A percentile compares a stretch with the other conserved stretches of the same genome.
Evolutionary conservation across 106 monocot genomes (phyloP).

Genomic region (Dioscorea dumetorum): DNA sequence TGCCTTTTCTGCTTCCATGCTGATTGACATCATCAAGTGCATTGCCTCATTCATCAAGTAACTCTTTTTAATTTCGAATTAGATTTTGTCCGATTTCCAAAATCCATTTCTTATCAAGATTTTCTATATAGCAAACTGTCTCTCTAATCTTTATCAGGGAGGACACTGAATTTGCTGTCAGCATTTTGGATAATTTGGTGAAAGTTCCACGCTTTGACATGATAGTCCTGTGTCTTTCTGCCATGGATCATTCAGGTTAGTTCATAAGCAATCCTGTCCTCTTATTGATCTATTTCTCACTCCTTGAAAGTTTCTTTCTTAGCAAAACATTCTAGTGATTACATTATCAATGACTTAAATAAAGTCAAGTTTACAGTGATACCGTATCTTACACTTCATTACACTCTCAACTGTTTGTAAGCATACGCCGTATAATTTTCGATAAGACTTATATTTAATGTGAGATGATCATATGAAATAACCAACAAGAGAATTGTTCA

Average conservation of each 20-base stretch:
- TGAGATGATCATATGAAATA: no score
- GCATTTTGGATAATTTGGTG: slow-evolving; percentile 67
- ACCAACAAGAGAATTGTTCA: no score
- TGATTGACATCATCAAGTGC: slow-evolving; percentile 85
- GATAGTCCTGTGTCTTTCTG: slow-evolving; percentile 81
- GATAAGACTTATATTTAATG: no score
- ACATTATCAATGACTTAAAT: no score
- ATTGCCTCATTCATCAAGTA: slow-evolving; percentile 66
- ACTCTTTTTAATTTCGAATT: not conserved
- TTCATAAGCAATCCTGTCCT: not conserved
- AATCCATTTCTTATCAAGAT: not conserved
- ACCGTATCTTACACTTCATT: no score
- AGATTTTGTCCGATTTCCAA: not conserved
- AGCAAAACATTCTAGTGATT: no score
- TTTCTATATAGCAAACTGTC: not conserved
- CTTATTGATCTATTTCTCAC: no score
- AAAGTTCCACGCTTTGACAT: slow-evolving; percentile 89
- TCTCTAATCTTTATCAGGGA: slow-evolving; percentile 41
- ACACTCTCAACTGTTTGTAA: no score
- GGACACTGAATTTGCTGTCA: slow-evolving; percentile 63
- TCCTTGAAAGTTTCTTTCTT: no score
- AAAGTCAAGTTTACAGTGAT: no score
- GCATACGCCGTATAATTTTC: no score
- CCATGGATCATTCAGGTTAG: slow-evolving; percentile 62
- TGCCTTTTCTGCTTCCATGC: slow-evolving; percentile 75